phyloP scores from a whole-genome alignment of 164 flowering plant species.

The Aristolochia californica region DNA sequence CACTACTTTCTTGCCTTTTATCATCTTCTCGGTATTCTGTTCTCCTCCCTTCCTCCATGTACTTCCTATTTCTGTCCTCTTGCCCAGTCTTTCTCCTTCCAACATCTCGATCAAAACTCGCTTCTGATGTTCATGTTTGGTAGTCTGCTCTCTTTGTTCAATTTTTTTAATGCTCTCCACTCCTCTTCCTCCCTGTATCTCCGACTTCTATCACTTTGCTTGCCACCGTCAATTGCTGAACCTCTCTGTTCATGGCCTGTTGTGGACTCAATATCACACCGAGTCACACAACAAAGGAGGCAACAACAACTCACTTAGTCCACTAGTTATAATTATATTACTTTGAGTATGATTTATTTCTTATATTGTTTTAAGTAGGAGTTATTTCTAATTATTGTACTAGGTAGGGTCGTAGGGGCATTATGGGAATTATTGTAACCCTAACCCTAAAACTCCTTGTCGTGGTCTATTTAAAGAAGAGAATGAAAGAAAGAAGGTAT shows the following conservation, averaged over 20 bases:
- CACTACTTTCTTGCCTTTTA: slow-evolving; percentile 2
- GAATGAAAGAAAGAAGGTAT: too few species aligned
- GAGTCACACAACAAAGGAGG: too few species aligned
- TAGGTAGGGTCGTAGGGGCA: too few species aligned
- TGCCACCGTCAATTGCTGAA: slow-evolving; percentile 12
- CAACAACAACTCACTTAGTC: too few species aligned
- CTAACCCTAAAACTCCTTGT: too few species aligned
- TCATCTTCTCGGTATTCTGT: slow-evolving; percentile 9
- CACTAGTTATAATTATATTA: too few species aligned
- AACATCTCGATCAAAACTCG: not conserved
- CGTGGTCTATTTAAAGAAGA: too few species aligned
- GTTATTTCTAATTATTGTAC: too few species aligned
- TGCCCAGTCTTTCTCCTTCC: not conserved
- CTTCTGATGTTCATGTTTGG: not conserved
- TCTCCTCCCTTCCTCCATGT: slow-evolving; percentile 2
- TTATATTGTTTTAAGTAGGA: too few species aligned
- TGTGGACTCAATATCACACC: too few species aligned
- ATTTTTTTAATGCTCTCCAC: slow-evolving; percentile 2
- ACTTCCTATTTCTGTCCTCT: not conserved
- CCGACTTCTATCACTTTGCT: slow-evolving; percentile 22
- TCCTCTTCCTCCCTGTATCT: slow-evolving; percentile 19
- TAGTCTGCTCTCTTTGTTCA: not conserved
- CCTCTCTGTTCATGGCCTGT: slow-evolving; percentile 26
- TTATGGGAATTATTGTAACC: too few species aligned
- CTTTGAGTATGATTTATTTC: too few species aligned